These are phyloP conservation scores for Exophiala sp. DNA, from an alignment of 2,329 filamentous ascomycete species.

Conservation along the genomic window DNA sequence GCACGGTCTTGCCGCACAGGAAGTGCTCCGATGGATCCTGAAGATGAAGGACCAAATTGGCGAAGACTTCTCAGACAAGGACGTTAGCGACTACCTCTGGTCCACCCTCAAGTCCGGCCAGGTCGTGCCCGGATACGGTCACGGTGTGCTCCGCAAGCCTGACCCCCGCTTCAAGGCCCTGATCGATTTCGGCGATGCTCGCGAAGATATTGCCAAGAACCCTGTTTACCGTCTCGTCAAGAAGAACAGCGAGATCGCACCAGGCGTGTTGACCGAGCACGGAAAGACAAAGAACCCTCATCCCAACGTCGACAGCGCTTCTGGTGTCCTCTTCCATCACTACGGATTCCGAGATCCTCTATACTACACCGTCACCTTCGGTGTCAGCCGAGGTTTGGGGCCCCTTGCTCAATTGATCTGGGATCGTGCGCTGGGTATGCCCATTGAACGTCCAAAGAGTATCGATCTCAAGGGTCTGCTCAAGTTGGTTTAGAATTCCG, in stretches of 20 bases:
- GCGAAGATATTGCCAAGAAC: conserved; percentile 79
- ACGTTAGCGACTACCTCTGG: conserved; percentile 90
- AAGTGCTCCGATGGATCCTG: conserved; percentile 93
- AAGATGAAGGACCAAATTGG: conserved; percentile 92
- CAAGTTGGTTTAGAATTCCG: conserved; percentile 50
- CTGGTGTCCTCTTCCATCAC: conserved; percentile 94
- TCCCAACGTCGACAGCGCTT: conserved; percentile 92
- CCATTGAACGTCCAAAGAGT: conserved; percentile 97
- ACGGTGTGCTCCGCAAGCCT: conserved; percentile 93
- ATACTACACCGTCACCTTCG: conserved; percentile 78
- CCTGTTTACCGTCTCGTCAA: conserved; percentile 92
- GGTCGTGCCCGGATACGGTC: conserved; percentile 91
- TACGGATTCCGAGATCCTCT: conserved; percentile 96
- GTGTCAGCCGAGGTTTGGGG: conserved; percentile 68
- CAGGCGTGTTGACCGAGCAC: conserved; percentile 84
- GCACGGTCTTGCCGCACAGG: conserved; percentile 90
- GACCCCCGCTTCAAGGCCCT: conserved; percentile 94
- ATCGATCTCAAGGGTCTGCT: conserved; percentile 87
- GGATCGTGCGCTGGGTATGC: conserved; percentile 88
- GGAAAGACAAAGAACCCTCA: conserved; percentile 98
- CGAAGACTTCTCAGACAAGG: conserved; percentile 69
- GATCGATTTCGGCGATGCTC: conserved; percentile 87
- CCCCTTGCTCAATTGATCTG: conserved; percentile 93
- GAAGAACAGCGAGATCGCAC: conserved; percentile 88
- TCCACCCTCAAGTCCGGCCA: conserved; percentile 86